Evolutionary conservation across 2,329 filamentous ascomycete species (phyloP).

Genomic region (Penicillium sp.): DNA sequence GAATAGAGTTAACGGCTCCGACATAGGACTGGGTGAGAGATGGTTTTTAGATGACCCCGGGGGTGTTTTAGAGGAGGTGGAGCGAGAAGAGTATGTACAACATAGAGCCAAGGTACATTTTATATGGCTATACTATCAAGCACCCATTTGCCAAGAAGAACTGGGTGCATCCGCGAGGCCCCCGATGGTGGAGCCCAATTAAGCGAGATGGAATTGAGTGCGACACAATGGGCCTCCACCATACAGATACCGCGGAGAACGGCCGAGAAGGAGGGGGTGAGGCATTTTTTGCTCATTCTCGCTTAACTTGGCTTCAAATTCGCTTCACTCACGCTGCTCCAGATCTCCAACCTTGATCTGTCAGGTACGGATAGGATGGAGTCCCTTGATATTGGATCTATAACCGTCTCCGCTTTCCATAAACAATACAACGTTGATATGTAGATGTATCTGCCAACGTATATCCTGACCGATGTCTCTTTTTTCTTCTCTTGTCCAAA

Average conservation of each 20-base stretch:
- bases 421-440: too few relatives aligned
- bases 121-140: constrained; percentile 18
- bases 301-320: constrained; percentile 11
- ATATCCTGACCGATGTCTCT: too few relatives aligned
- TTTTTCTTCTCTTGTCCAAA: not conserved
- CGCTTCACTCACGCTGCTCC: constrained; percentile 11
- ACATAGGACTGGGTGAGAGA: constrained; percentile 1
- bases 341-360: constrained; percentile 2
- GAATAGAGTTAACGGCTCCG: not conserved
- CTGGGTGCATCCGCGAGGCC: constrained; percentile 37
- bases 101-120: constrained; percentile 11
- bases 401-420: not conserved
- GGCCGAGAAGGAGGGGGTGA: not conserved
- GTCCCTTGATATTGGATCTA: not conserved
- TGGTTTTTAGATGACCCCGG: constrained; percentile 9
- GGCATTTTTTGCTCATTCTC: constrained; percentile 6
- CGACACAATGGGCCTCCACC: constrained; percentile 35
- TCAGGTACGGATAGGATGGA: not conserved
- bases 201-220: constrained; percentile 30
- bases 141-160: constrained; percentile 5
- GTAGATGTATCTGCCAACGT: too few relatives aligned
- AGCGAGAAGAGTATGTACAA: not conserved
- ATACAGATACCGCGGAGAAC: not conserved
- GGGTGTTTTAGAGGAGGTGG: constrained; percentile 7
- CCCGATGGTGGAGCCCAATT: constrained; percentile 15